Base-by-base conservation (phyloP, 2,329 filamentous ascomycete species). In the Aspergillus ruber region DNA sequence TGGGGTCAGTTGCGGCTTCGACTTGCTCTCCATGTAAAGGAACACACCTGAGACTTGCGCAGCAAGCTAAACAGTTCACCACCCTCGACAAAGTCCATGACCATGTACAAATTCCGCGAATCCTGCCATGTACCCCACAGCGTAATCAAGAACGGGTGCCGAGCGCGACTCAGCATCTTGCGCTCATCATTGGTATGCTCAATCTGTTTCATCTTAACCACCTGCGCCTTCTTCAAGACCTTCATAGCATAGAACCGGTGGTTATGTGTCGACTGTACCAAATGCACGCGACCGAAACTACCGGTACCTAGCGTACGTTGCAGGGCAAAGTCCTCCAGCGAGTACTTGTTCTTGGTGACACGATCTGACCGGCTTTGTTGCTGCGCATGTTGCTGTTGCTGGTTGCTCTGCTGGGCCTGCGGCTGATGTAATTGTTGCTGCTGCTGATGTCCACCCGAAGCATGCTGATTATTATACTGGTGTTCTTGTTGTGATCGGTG, bases 151-250 rank as follows among this genome's bases (percentile, higher is more conserved):
- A 98, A 98, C 10, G 93, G 90, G 71, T 98, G 91, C 70, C 96
- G 95, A 68, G 97, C 93, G 68, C 95, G 87, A 67, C 89, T 88
- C 62, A 98, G 75, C 93, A 98, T 98, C 61, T 82, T 83, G 57
- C 93, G 81, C 75, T 98, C 93, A 71, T 98, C 93, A 65, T 98
- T 98, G 57, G 93, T 98, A 74, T 98, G 93, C 72, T 98, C 93
- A 51, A 98, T 90, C 72, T 98, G 93, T 81, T 98, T 98, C 93
- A 98, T 97, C 77, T 95, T 95, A 70, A 98, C 90, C 46, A 98
- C 91, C 73, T 98, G 93, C 43, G 85, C 85, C 79, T 98, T 98
- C 71, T 98, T 98, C 71, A 98, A 75, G 56, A 98, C 93, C 75
- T 98, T 98, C 72, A 98, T 85, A 41, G 93, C 93, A 73, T 98